Evolutionary conservation across 2,329 filamentous ascomycete genomes (phyloP).

Genomic region (Sporothrix phasma): DNA sequence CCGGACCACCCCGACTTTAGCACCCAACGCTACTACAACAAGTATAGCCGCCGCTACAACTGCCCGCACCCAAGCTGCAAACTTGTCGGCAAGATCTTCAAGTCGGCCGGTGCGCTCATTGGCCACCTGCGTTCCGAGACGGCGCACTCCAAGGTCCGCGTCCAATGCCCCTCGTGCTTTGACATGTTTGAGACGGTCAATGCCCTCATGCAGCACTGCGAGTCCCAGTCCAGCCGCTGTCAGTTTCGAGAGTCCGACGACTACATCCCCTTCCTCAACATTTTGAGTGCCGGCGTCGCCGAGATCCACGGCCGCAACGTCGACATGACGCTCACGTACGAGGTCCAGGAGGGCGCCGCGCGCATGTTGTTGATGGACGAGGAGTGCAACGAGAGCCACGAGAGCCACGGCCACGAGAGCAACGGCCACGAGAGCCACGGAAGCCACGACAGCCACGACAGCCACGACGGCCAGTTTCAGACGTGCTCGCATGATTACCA

Average conservation of each 20-base stretch:
- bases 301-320: constrained; percentile 27
- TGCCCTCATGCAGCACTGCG: constrained; percentile 39
- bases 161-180: constrained; percentile 38
- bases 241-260: constrained; percentile 32
- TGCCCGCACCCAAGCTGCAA: constrained; percentile 46
- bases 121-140: constrained; percentile 34
- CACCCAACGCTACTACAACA: constrained; percentile 36
- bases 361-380: constrained; percentile 9
- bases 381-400: too few relatives aligned
- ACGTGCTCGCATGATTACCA: constrained; percentile 16
- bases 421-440: too few relatives aligned
- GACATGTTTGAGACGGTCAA: constrained; percentile 32
- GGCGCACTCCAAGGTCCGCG: constrained; percentile 29
- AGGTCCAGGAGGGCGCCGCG: constrained; percentile 19
- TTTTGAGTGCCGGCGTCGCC: constrained; percentile 31
- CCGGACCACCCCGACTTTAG: constrained; percentile 30
- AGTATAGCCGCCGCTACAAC: constrained; percentile 34
- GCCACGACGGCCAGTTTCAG: neutral
- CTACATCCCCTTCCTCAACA: constrained; percentile 30
- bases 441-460: too few relatives aligned
- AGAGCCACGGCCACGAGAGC: too few relatives aligned
- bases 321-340: constrained; percentile 29
- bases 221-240: constrained; percentile 35
- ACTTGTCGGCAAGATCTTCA: constrained; percentile 30
- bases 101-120: constrained; percentile 25